Evolutionary conservation across 208 protist species (phyloP).

Genomic region (Porcisia deanei): DNA sequence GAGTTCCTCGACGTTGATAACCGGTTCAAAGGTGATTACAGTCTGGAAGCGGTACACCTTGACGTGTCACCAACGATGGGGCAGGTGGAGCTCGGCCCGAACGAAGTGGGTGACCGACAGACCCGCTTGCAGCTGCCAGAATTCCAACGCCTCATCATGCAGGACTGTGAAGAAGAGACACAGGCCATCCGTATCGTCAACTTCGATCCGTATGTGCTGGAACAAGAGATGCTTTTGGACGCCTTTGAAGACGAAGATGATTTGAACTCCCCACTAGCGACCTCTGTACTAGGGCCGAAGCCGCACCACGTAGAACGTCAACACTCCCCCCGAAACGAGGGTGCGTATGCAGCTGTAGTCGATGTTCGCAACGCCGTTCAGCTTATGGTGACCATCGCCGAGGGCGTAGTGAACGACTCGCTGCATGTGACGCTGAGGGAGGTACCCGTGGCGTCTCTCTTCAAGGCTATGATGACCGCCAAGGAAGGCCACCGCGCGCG

Average conservation of each 20-base stretch:
- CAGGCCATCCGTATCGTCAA: constrained; percentile 86
- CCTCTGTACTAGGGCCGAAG: constrained; percentile 57
- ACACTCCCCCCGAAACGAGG: constrained; percentile 60
- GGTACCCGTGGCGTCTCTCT: constrained; percentile 75
- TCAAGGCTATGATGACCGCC: constrained; percentile 81
- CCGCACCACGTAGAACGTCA: constrained; percentile 33
- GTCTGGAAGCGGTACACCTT: constrained; percentile 76
- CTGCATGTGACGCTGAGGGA: constrained; percentile 73
- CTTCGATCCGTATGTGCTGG: constrained; percentile 89
- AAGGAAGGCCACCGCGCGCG: constrained; percentile 71
- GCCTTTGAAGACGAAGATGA: constrained; percentile 78
- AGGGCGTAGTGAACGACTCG: constrained; percentile 67
- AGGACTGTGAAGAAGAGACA: constrained; percentile 81
- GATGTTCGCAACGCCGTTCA: constrained; percentile 85
- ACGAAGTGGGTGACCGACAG: constrained; percentile 87
- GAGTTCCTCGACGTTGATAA: constrained; percentile 91
- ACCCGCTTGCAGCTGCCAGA: constrained; percentile 82
- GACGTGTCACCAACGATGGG: constrained; percentile 83
- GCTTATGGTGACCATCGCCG: constrained; percentile 87
- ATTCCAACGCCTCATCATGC: constrained; percentile 73
- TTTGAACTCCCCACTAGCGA: constrained; percentile 53
- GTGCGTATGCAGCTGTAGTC: constrained; percentile 82
- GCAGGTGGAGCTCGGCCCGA: constrained; percentile 83
- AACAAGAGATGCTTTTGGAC: constrained; percentile 84
- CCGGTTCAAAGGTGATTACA: constrained; percentile 87